Percentiles rank a stretch among this genome's conserved stretches.
phyloP scores from a whole-genome alignment of 805 yeast genomes.

The Myxozyma sirexii region DNA sequence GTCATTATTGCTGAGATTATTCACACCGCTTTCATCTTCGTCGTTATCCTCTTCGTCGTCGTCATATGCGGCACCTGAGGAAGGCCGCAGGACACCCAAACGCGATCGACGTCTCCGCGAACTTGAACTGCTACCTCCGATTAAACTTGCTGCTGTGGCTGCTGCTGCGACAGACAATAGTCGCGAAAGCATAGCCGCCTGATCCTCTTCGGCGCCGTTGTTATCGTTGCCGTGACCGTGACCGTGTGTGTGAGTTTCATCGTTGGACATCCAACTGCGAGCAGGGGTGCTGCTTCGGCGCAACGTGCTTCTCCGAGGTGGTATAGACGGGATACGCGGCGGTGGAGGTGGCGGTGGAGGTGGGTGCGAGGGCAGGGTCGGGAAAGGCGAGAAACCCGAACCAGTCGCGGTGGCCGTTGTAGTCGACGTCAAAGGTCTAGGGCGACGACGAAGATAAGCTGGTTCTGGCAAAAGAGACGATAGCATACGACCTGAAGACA shows the following conservation, averaged over 20 bases:
- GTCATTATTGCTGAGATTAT: neutral
- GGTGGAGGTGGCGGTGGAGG: slow-evolving; percentile 9
- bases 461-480: slow-evolving; percentile 31
- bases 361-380: slow-evolving; percentile 6
- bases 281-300: neutral
- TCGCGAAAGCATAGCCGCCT: slow-evolving; percentile 49
- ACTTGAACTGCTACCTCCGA: slow-evolving; percentile 37
- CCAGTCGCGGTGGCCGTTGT: slow-evolving; percentile 18
- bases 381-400: slow-evolving; percentile 9
- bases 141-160: slow-evolving; percentile 48
- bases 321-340: neutral
- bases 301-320: slow-evolving; percentile 6
- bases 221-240: neutral
- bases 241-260: slow-evolving; percentile 31
- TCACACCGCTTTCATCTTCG: neutral
- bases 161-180: slow-evolving; percentile 51
- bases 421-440: slow-evolving; percentile 22
- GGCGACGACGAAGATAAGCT: slow-evolving; percentile 29
- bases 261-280: neutral
- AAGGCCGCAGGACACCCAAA: neutral
- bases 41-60: neutral
- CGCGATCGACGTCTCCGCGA: slow-evolving; percentile 1
- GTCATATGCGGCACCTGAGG: neutral
- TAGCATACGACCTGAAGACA: neutral
- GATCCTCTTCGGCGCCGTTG: slow-evolving; percentile 39